Base-by-base conservation (phyloP, 225 moss, liverwort and hornwort genomes). In the Climacium dendroides region DNA sequence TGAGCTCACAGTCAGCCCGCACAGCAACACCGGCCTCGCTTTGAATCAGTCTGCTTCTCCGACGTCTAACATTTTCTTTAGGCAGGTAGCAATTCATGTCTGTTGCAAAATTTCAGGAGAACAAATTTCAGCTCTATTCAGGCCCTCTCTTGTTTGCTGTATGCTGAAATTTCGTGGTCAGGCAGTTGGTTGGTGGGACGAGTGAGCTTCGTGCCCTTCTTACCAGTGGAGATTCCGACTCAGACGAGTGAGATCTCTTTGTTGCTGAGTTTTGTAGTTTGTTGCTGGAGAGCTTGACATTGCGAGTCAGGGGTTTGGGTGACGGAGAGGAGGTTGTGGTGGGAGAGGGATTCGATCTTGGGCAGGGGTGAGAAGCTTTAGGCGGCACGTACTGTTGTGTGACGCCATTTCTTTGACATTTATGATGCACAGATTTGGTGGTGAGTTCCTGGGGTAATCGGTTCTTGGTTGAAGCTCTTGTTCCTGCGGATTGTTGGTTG, bases 21-120 rank as follows among this genome's bases (percentile, higher is more conserved):
- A 62, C 70, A 39, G 2, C 18, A 25, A 7, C 61, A 74, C 50
- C 62, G 52, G 54, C 81, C 50, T 80, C 43, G 4, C 88, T 88
- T 79, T 86, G 91, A 92, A 92, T 76, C 70, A 63, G 86, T 90
- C 91, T 59, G 57, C 89, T 52, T 34, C 84, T 83, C 61, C 79
- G 41, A 60, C 65, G 67, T 50, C 57, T 22, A 83, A 18, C 74
- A 60, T 71, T 25, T 78, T 4, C 4, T 89, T 65, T 55, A 84
- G 87, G 7, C 83, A 85, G 85, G 89, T 91, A 65, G 25, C 73
- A 41, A 81, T 52, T 67, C 45, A 34, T 19, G 15, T 84, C 37
- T 19, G 53, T 74, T 55, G 74, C 69, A 28, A 10, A 37, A 48
- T 35, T 74, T 14, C 41, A 71, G 78, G 63, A 23, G 32, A 41